These are phyloP conservation scores for Hirschioporus abietinus DNA, from an alignment of 768 basidiomycete genomes.

Conservation along the genomic window DNA sequence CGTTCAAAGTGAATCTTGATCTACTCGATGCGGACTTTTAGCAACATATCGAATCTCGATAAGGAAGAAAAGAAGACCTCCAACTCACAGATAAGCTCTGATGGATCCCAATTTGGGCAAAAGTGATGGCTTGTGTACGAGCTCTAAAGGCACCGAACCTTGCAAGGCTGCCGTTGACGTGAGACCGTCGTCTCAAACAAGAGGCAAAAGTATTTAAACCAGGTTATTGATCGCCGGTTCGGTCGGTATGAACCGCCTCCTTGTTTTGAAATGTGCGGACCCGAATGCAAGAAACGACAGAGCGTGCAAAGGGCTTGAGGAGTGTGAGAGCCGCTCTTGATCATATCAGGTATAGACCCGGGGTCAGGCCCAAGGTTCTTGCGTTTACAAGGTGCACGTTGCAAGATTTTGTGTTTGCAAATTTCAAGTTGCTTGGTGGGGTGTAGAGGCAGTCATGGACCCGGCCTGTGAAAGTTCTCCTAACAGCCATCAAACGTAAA, in stretches of 20 bases:
- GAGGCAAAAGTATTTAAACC: neutral
- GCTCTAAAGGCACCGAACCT: neutral
- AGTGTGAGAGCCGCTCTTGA: neutral
- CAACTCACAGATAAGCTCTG: slow-evolving; percentile 1
- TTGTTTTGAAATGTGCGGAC: neutral
- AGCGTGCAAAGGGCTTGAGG: neutral
- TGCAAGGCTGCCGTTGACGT: neutral
- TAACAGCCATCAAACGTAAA: neutral
- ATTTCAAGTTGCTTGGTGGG: neutral
- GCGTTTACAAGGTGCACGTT: neutral
- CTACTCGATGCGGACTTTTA: slow-evolving; percentile 1
- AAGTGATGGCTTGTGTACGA: neutral
- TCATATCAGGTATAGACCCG: neutral
- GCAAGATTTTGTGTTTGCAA: neutral
- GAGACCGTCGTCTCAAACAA: neutral
- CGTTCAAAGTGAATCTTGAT: neutral
- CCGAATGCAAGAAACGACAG: neutral
- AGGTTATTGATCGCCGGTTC: neutral
- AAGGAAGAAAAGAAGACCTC: neutral
- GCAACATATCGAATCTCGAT: slow-evolving; percentile 1
- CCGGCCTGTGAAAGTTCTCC: no score
- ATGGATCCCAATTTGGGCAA: neutral
- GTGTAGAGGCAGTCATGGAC: neutral
- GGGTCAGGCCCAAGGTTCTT: neutral
- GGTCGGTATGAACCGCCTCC: neutral